Evolutionary conservation across 495 filamentous ascomycete genomes (phyloP).

Genomic region (Penicillium soppii): DNA sequence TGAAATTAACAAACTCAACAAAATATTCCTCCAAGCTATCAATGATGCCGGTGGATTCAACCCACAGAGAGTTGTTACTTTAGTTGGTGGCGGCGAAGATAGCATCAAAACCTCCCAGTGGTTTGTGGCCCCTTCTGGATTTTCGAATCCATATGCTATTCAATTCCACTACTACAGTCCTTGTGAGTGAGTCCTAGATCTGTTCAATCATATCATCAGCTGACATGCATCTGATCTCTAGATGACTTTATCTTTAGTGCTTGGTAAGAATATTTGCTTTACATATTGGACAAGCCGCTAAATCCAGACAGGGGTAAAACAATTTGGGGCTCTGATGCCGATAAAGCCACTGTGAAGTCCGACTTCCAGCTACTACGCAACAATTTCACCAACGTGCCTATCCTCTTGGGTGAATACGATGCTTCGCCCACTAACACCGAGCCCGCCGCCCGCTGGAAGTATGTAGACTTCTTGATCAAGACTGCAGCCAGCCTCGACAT

Average conservation of each 20-base stretch:
- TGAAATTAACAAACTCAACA: constrained; percentile 55
- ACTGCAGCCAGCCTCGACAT: constrained; percentile 46
- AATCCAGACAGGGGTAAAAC: constrained; percentile 50
- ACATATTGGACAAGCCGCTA: neutral
- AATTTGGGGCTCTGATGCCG: constrained; percentile 56
- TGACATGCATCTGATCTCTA: neutral
- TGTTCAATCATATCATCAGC: neutral
- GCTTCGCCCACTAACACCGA: constrained; percentile 50
- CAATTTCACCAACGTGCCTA: constrained; percentile 54
- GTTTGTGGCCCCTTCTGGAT: constrained; percentile 49
- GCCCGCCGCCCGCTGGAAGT: constrained; percentile 57
- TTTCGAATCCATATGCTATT: constrained; percentile 58
- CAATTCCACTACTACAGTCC: constrained; percentile 66
- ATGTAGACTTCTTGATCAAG: constrained; percentile 53
- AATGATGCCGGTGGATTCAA: constrained; percentile 57
- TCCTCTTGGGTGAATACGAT: constrained; percentile 61
- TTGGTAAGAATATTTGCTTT: constrained; percentile 19
- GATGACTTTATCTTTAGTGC: constrained; percentile 53
- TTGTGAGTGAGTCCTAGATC: constrained; percentile 33
- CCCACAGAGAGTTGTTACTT: constrained; percentile 53
- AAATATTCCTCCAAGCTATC: constrained; percentile 56
- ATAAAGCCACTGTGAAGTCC: constrained; percentile 48
- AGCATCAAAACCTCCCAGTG: constrained; percentile 52
- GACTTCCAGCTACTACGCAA: constrained; percentile 51
- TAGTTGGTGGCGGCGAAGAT: constrained; percentile 52